phyloP scores from a whole-genome alignment of 108 stramenopile species.

The Hondaea fermentalgiana region DNA sequence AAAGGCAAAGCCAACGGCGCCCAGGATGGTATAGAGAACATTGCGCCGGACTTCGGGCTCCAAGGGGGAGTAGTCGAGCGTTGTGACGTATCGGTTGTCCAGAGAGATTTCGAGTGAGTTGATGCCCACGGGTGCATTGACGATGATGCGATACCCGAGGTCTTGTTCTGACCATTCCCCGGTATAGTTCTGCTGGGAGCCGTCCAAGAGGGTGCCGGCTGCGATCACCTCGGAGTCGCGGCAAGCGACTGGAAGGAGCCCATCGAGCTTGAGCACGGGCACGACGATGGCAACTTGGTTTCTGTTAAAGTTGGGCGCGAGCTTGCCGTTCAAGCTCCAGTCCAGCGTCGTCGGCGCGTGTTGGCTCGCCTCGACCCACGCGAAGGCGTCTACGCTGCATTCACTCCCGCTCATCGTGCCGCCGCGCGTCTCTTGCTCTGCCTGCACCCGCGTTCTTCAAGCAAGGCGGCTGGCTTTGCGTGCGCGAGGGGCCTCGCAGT shows the following conservation, averaged over 20 bases:
- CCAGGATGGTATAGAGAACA: neutral
- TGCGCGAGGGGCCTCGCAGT: no score
- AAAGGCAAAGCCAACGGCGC: neutral
- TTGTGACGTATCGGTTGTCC: neutral
- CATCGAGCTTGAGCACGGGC: neutral
- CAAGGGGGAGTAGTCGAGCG: neutral
- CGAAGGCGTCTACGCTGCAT: neutral
- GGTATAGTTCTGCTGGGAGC: neutral
- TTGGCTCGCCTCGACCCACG: neutral
- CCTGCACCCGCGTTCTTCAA: no score
- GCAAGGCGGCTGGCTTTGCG: no score
- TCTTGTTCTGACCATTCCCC: neutral
- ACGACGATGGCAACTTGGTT: neutral
- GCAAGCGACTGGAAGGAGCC: neutral
- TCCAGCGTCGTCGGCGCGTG: neutral
- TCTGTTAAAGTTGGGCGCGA: neutral
- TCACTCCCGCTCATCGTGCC: no score
- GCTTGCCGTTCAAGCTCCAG: conserved; percentile 9
- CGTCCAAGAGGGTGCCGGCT: neutral
- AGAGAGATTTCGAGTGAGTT: neutral
- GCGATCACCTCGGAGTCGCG: neutral
- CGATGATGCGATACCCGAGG: neutral
- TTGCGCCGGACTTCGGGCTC: neutral
- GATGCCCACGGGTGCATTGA: neutral
- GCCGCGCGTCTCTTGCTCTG: no score